Percentiles rank a stretch among this genome's conserved stretches.
Conservation (phyloP, 1,284 basidiomycete genomes). For the Bothia castanella region DNA sequence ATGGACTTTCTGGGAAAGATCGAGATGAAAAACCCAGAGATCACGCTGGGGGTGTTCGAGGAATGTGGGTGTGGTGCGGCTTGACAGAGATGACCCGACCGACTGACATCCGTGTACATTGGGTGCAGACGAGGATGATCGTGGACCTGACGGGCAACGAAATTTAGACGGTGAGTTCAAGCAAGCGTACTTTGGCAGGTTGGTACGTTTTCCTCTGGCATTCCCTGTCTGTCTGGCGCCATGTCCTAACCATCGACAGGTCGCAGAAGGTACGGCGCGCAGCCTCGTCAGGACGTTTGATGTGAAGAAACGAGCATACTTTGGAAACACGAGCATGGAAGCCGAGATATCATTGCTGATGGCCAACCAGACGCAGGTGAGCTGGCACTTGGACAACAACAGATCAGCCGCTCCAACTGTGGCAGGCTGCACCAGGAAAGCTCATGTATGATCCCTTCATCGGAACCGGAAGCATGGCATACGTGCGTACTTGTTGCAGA, state of each 20-base stretch:
- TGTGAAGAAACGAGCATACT: constrained; percentile 89
- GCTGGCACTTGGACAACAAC: neutral
- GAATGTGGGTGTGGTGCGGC: constrained; percentile 68
- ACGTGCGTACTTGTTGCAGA: constrained; percentile 44
- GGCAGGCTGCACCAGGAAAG: constrained; percentile 80
- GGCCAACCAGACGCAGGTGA: constrained; percentile 90
- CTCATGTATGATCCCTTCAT: constrained; percentile 95
- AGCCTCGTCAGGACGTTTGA: constrained; percentile 68
- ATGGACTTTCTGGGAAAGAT: constrained; percentile 84
- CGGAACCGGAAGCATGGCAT: constrained; percentile 95
- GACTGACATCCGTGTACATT: neutral
- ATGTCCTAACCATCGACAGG: constrained; percentile 38
- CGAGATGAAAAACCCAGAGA: constrained; percentile 77
- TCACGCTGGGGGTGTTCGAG: constrained; percentile 81
- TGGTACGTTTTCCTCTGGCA: constrained; percentile 54
- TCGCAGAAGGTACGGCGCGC: constrained; percentile 71
- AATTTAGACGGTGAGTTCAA: constrained; percentile 66
- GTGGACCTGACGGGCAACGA: constrained; percentile 43
- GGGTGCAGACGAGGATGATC: constrained; percentile 46
- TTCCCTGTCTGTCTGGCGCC: neutral
- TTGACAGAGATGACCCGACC: neutral
- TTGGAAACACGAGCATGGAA: constrained; percentile 98
- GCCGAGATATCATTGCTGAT: constrained; percentile 91
- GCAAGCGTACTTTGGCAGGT: constrained; percentile 78
- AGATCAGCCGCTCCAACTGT: neutral